Base-by-base conservation (phyloP, 768 basidiomycete genomes). In the Boletellus sp. region DNA sequence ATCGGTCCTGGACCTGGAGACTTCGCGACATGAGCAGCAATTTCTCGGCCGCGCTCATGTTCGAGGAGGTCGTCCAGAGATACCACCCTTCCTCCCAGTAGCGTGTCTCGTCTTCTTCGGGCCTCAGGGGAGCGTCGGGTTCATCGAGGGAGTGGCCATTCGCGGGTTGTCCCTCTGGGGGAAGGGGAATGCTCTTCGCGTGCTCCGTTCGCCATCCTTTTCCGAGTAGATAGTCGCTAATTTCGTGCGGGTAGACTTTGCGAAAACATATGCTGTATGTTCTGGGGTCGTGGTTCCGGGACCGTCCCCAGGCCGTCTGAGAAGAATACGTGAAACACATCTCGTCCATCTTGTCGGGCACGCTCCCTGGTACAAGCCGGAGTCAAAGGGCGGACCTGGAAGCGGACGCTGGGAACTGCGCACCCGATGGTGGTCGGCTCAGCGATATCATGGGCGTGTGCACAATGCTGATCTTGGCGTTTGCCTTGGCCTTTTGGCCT, bases 1-100 rank as follows among this genome's bases (percentile, higher is more conserved):
- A 63, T 20, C 48, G 69, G 37, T 73, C 71, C 65, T 87, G 85
- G 3, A 12, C 46, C 40, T 50, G 74, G 37, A 90, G 70, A 51
- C 77, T 78, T 48, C 72, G 61, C 56, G 72, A 74, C 86, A 90
- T 88, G 42, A 74, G 71, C 16, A 77, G 68, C 43, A 83, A 65
- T 58, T 80, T 81, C 61, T 84, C 78, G 54, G 76, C 71, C 8
- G 77, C 73, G 11, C 76, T 79, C 62, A 71, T 72, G 42, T 74
- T 72, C 42, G 74, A 80, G 47, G 72, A 73, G 15, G 78, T 78
- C 44, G 79, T 76, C 85, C 86, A 89, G 36, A 90, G 58, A 60
- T 90, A 90, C 77, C 78, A 85, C 5, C 87, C 87, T 58, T 83
- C 80, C 48, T 86, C 75, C 87, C 87, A 90, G 58, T 78, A 75